These are phyloP conservation scores for Solanum rostratum DNA, from an alignment of 257 asterid genomes.

Conservation along the genomic window DNA sequence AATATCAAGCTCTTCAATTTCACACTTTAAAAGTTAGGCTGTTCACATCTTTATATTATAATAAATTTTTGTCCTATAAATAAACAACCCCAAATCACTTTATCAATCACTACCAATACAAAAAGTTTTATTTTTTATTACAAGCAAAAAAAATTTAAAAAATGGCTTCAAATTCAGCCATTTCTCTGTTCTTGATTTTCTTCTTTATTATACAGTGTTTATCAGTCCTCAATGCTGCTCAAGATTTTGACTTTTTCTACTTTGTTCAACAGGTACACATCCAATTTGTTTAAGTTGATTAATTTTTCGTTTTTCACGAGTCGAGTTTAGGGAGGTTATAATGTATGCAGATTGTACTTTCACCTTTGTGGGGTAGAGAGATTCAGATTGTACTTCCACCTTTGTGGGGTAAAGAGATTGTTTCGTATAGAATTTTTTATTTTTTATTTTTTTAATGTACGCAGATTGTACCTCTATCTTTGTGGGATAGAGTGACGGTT, in stretches of 20 bases:
- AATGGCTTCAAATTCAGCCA: neutral
- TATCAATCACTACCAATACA: neutral
- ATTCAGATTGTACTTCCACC: neutral
- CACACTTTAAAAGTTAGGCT: neutral
- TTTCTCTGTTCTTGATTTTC: slow-evolving; percentile 12
- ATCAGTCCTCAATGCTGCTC: slow-evolving; percentile 16
- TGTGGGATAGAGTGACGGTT: too few relatives aligned
- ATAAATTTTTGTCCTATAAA: neutral
- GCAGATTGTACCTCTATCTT: neutral
- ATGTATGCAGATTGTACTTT: neutral
- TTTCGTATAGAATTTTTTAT: too few relatives aligned
- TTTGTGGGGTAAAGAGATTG: neutral
- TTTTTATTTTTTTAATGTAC: neutral
- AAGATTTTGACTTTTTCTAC: slow-evolving; percentile 67
- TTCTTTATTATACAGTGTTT: slow-evolving; percentile 31
- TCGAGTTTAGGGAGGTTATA: accelerated
- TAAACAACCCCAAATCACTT: neutral
- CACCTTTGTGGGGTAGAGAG: neutral
- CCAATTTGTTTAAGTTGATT: neutral
- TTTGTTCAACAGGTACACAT: slow-evolving; percentile 70
- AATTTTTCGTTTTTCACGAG: neutral
- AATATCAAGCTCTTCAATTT: neutral
- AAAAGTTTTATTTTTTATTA: neutral
- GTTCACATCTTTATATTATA: neutral
- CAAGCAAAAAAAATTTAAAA: neutral